Evolutionary conservation across 768 basidiomycete genomes (phyloP), one percentile per base, ranked within the genome.

Genomic region (Kwoniella dendrophila): DNA sequence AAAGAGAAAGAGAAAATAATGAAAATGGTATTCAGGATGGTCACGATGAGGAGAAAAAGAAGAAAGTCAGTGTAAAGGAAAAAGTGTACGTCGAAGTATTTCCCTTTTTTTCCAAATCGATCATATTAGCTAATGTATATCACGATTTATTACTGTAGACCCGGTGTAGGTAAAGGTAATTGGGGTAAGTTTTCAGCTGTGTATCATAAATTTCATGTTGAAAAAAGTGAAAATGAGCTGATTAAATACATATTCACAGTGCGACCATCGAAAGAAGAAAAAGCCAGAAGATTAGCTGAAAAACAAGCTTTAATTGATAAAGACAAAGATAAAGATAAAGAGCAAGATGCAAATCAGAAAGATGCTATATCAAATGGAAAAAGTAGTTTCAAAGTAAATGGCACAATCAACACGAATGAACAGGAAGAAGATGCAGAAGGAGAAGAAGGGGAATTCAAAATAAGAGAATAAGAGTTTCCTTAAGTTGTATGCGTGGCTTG

Each of bases 131-230:
- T 27, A 51, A 51, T 20, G 47, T 36, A 33, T 41, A 44, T 22
- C 32, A 32, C 7, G 59, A 43, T 32, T 40, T 40, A 27, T 30
- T 34, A 27, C 38, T 52, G 54, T 32, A 56, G 62, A 56, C 61
- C 71, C 0, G 68, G 71, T 24, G 67, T 70, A 7, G 73, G 75
- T 16, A 77, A 72, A 64, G 75, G 71, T 29, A 77, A 74, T 60
- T 77, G 71, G 71, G 66, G 75, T 77, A 68, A 69, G 75, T 72
- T 8, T 4, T 54, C 27, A 34, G 32, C 56, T 34, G 16, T 41
- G 2, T 43, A n/a, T 14, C 36, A 43, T 34, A 10, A 18, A n/a
- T 30, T 29, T 0, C 30, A 32, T n/a, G 8, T 8, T 8, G 18
- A 38, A 32, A 29, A 8, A 62, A 20, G 16, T 29, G 49, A 18